Evolutionary conservation across 305 asterid genomes (phyloP).

Genomic region (Fraxinus nigra): DNA sequence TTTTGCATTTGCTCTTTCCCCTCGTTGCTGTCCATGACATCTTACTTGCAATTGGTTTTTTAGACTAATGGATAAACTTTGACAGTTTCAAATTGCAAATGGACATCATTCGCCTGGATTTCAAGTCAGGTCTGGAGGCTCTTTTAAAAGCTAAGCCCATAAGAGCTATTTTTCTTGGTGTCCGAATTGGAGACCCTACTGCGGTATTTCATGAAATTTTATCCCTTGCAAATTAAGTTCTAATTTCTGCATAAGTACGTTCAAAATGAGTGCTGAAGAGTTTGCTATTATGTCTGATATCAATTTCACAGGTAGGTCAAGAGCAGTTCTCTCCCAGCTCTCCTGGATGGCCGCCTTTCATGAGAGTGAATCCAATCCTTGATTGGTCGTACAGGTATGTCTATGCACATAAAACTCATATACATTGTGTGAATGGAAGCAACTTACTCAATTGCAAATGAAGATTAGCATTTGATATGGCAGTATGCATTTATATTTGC

Average conservation of each 20-base stretch:
- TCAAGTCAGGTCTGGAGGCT: constrained; percentile 79
- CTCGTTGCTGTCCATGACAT: not conserved
- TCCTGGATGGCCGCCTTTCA: constrained; percentile 97
- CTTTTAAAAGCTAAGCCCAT: constrained; percentile 68
- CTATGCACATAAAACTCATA: not conserved
- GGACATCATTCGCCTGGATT: constrained; percentile 71
- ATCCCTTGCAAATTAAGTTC: not conserved
- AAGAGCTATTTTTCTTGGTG: constrained; percentile 90
- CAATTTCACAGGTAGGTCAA: constrained; percentile 68
- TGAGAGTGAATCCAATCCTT: constrained; percentile 97
- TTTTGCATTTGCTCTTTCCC: not conserved
- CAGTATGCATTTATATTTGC: not conserved
- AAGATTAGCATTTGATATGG: not conserved
- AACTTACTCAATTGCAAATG: not conserved
- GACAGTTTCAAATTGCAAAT: constrained; percentile 46
- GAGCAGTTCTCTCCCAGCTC: constrained; percentile 96
- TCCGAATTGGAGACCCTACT: constrained; percentile 92
- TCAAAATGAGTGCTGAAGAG: constrained; percentile 4
- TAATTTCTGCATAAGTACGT: constrained; percentile 7
- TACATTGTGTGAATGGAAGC: not conserved
- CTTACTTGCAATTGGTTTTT: not conserved
- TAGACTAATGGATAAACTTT: not conserved
- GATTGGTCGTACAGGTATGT: constrained; percentile 95
- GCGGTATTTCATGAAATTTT: constrained; percentile 44
- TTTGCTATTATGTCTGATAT: not conserved